These are phyloP conservation scores for Podaxis sp. DNA, from an alignment of 768 basidiomycete species.

Conservation along the genomic window DNA sequence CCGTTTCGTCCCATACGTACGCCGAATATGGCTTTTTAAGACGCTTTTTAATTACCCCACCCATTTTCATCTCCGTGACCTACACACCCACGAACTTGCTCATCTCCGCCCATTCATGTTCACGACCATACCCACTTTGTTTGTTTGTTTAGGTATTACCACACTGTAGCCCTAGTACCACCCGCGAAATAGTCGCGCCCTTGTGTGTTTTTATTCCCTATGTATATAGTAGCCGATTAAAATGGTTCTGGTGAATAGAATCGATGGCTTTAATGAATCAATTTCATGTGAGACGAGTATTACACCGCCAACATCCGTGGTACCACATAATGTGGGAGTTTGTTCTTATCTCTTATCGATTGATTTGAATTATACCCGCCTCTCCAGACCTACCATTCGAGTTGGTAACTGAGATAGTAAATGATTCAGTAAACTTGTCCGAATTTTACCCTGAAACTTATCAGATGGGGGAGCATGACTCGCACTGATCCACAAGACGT, in stretches of 20 bases:
- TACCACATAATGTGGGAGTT: no score
- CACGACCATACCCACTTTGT: background rate
- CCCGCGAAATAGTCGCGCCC: background rate
- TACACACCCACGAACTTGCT: background rate
- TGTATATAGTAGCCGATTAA: background rate
- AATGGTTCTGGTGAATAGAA: slow-evolving; percentile 4
- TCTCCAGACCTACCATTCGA: background rate
- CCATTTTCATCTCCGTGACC: background rate
- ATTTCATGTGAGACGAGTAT: background rate
- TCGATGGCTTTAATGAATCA: background rate
- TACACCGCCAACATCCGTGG: no score
- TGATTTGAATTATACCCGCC: background rate
- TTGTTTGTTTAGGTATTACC: background rate
- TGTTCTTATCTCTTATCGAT: no score
- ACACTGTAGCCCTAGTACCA: slow-evolving; percentile 9
- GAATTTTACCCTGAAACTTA: background rate
- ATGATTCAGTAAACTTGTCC: background rate
- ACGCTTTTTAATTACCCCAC: background rate
- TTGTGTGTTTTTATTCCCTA: slow-evolving; percentile 10
- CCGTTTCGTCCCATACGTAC: background rate
- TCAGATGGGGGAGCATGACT: background rate
- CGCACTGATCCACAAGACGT: background rate
- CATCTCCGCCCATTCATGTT: background rate
- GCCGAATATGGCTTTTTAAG: background rate
- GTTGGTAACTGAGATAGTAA: background rate